Evolutionary conservation across 2,329 filamentous ascomycete genomes (phyloP).

Genomic region (Mycosphaerelloides madeirae): DNA sequence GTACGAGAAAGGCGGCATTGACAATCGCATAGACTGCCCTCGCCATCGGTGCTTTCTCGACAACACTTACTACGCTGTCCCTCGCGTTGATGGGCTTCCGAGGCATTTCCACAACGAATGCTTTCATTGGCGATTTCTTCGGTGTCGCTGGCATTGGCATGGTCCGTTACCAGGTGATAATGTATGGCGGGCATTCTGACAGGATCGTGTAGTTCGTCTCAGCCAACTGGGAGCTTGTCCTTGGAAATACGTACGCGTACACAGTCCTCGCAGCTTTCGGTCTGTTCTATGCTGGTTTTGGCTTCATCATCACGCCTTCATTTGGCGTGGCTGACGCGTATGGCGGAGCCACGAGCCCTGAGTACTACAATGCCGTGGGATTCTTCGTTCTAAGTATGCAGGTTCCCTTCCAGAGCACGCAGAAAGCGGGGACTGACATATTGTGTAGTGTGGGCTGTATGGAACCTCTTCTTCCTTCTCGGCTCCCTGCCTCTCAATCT

Average conservation of each 20-base stretch:
- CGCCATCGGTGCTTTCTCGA: conserved; percentile 51
- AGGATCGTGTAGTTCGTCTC: conserved; percentile 35
- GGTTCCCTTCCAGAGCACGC: too few relatives aligned
- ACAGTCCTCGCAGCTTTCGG: conserved; percentile 54
- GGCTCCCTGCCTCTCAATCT: conserved; percentile 45
- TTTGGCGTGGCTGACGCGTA: conserved; percentile 46
- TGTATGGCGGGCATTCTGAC: background rate
- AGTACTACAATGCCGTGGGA: conserved; percentile 48
- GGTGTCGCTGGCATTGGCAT: conserved; percentile 50
- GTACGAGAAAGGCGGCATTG: background rate
- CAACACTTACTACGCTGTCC: conserved; percentile 51
- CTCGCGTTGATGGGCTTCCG: conserved; percentile 54
- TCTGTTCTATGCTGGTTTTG: conserved; percentile 50
- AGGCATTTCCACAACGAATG: conserved; percentile 48
- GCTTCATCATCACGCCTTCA: conserved; percentile 44
- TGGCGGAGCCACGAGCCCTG: conserved; percentile 35
- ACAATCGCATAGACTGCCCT: conserved; percentile 39
- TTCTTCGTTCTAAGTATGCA: conserved; percentile 46
- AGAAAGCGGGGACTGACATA: conserved; percentile 1
- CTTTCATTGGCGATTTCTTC: conserved; percentile 54
- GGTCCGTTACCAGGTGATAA: conserved; percentile 25
- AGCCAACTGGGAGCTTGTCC: conserved; percentile 53
- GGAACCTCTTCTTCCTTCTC: conserved; percentile 44
- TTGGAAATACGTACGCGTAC: conserved; percentile 50
- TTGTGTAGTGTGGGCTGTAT: conserved; percentile 43